phyloP scores from a whole-genome alignment of 306 rosid species.

The Rosa rugosa region DNA sequence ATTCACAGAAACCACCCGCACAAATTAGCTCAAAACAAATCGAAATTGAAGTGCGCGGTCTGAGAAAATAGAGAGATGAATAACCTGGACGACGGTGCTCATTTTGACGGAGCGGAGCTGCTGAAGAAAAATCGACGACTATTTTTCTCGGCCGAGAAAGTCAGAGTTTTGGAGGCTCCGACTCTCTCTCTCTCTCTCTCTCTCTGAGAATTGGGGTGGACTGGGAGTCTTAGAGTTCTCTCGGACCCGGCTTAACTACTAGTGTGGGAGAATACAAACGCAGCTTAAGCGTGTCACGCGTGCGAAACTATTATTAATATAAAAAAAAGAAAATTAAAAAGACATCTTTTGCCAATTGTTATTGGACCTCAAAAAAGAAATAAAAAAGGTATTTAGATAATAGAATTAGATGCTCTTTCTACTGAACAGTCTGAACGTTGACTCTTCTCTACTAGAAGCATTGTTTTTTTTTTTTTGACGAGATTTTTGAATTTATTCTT shows the following conservation, averaged over 20 bases:
- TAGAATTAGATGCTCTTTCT: not conserved
- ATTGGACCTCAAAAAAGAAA: not conserved
- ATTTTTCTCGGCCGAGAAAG: not conserved
- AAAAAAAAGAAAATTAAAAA: too few species aligned
- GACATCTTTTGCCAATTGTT: not conserved
- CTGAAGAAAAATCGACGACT: conserved; percentile 12
- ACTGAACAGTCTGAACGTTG: not conserved
- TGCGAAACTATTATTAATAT: not conserved
- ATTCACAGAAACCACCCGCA: not conserved
- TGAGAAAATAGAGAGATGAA: not conserved
- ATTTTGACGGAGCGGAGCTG: conserved; percentile 26
- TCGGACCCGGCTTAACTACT: not conserved
- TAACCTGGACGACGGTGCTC: conserved; percentile 81
- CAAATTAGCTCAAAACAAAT: not conserved
- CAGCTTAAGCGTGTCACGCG: not conserved
- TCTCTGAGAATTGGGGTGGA: too few species aligned
- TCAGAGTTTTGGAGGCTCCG: conserved; percentile 26
- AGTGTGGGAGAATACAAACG: not conserved
- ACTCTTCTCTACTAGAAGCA: fast-evolving
- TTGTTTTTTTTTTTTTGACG: not conserved
- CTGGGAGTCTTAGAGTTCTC: not conserved
- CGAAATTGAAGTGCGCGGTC: not conserved
- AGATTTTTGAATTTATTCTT: not conserved
- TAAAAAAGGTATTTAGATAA: too few species aligned
- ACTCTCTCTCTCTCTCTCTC: not conserved